Percentiles rank a stretch among this genome's conserved stretches.
Conservation (phyloP, 2,329 filamentous ascomycete species). For the Cladosporium sp. region DNA sequence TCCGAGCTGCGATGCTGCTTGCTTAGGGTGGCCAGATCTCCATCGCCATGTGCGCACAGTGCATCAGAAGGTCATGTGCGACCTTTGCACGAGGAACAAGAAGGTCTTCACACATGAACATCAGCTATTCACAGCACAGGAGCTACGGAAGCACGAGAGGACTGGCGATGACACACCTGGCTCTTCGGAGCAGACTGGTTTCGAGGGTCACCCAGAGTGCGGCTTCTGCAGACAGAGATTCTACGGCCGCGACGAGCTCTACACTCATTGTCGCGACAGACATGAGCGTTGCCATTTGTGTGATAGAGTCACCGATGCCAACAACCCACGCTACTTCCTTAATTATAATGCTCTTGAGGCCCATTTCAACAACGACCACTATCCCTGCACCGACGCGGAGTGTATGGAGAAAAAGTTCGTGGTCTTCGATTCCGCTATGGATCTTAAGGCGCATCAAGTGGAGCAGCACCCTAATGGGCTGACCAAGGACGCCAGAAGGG, state of each 20-base stretch:
- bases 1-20: slow-evolving; percentile 78
- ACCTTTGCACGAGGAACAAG: slow-evolving; percentile 90
- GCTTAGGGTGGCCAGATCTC: slow-evolving; percentile 75
- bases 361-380: slow-evolving; percentile 88
- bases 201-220: slow-evolving; percentile 93
- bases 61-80: slow-evolving; percentile 87
- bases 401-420: slow-evolving; percentile 97
- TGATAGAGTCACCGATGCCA: slow-evolving; percentile 64
- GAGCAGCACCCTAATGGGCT: slow-evolving; percentile 76
- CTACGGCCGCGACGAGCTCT: slow-evolving; percentile 94
- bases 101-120: slow-evolving; percentile 99
- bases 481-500: slow-evolving; percentile 80
- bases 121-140: slow-evolving; percentile 79
- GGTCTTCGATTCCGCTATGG: slow-evolving; percentile 92
- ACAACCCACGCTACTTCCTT: slow-evolving; percentile 84
- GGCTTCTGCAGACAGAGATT: slow-evolving; percentile 90
- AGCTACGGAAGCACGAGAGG: slow-evolving; percentile 84
- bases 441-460: slow-evolving; percentile 90
- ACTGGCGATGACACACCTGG: slow-evolving; percentile 90
- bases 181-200: slow-evolving; percentile 87
- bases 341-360: slow-evolving; percentile 84
- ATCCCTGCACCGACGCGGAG: slow-evolving; percentile 78
- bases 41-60: slow-evolving; percentile 78
- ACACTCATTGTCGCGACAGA: slow-evolving; percentile 86
- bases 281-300: slow-evolving; percentile 96